Evolutionary conservation across 805 yeast genomes (phyloP).

Genomic region (Hanseniaspora taiwanica): DNA sequence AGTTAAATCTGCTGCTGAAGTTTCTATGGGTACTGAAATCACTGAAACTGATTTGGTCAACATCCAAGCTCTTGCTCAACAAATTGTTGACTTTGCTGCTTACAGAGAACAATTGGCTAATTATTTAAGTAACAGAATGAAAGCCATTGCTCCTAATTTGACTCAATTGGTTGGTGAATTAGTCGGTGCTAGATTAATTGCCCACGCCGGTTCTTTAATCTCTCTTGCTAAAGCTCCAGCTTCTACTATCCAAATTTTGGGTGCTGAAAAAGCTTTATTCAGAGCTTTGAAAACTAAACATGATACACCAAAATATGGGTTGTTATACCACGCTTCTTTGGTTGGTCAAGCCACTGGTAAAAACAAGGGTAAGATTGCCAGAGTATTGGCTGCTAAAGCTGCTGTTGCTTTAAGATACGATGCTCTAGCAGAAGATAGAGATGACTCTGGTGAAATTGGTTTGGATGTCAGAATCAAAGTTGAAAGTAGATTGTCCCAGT

Average conservation of each 20-base stretch:
- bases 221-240: constrained; percentile 97
- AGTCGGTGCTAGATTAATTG: constrained; percentile 95
- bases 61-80: constrained; percentile 85
- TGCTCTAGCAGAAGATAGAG: constrained; percentile 93
- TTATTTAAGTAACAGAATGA: constrained; percentile 89
- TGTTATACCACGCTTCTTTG: constrained; percentile 89
- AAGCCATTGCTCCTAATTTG: constrained; percentile 96
- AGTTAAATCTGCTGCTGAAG: constrained; percentile 93
- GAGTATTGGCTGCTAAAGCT: constrained; percentile 97
- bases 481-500: constrained; percentile 83
- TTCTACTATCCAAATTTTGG: constrained; percentile 93
- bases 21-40: constrained; percentile 98
- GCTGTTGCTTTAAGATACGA: constrained; percentile 95
- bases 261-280: constrained; percentile 98
- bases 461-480: constrained; percentile 83
- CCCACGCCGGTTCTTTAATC: constrained; percentile 91
- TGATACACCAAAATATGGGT: constrained; percentile 97
- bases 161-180: constrained; percentile 94
- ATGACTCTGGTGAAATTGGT: constrained; percentile 90
- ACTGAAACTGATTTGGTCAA: constrained; percentile 80
- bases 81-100: constrained; percentile 88
- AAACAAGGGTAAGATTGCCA: constrained; percentile 97
- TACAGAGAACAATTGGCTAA: constrained; percentile 93
- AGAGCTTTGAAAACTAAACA: constrained; percentile 97
- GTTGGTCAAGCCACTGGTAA: constrained; percentile 97